Conservation (phyloP, 768 basidiomycete species). For the Russula sp. region DNA sequence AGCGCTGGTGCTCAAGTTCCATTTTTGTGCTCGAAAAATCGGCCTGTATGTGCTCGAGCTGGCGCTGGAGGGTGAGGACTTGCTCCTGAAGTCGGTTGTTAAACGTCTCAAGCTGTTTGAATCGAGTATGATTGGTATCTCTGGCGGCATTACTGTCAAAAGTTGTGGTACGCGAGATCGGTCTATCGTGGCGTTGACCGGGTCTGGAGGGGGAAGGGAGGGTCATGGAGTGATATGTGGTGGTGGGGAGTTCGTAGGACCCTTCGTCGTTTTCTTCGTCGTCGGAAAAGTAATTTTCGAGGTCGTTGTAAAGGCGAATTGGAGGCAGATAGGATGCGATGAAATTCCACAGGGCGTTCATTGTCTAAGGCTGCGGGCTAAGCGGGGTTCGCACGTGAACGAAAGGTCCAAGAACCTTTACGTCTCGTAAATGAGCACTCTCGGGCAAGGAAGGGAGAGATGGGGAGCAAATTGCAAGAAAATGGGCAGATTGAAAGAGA, state of each 20-base stretch:
- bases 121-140: not conserved
- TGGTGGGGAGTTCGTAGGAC: slow-evolving; percentile 19
- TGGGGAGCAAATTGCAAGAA: not conserved
- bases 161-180: not conserved
- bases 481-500: not conserved
- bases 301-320: slow-evolving; percentile 17
- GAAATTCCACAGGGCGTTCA: slow-evolving; percentile 21
- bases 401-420: slow-evolving; percentile 9
- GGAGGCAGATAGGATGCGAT: slow-evolving; percentile 18
- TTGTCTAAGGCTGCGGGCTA: slow-evolving; percentile 16
- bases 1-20: slow-evolving; percentile 20
- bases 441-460: not conserved
- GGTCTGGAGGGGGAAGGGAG: not conserved
- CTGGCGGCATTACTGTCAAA: not conserved
- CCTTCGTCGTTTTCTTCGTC: slow-evolving; percentile 15
- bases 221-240: slow-evolving; percentile 4
- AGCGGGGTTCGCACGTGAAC: slow-evolving; percentile 17
- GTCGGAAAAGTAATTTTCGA: slow-evolving; percentile 10
- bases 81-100: slow-evolving; percentile 19
- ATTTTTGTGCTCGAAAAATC: slow-evolving; percentile 21
- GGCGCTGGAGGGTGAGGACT: slow-evolving; percentile 19
- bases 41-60: slow-evolving; percentile 20
- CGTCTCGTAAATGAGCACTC: slow-evolving; percentile 3
- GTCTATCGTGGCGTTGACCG: slow-evolving; percentile 20
- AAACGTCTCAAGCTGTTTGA: slow-evolving; percentile 16